Percentiles rank a stretch among this genome's conserved stretches.
Conservation (phyloP, 768 basidiomycete species). For the Naematelia aurantialba region DNA sequence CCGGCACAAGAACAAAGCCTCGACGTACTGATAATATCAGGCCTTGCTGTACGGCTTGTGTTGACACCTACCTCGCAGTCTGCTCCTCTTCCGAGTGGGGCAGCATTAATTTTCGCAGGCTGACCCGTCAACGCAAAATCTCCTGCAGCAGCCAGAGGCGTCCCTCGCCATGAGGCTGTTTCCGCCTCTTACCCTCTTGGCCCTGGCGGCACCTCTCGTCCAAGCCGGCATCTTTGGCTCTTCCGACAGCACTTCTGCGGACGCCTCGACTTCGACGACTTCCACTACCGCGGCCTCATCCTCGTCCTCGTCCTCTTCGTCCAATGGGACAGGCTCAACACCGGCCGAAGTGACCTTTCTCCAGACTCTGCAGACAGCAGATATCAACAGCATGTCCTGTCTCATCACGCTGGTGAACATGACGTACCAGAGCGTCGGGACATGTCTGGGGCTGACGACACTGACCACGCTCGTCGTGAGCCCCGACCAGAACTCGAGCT, state of each 20-base stretch:
- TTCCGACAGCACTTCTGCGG: slow-evolving; percentile 1
- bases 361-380: slow-evolving; percentile 35
- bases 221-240: slow-evolving; percentile 3
- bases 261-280: slow-evolving; percentile 1
- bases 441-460: slow-evolving; percentile 37
- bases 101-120: no score
- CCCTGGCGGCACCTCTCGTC: neutral
- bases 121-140: no score
- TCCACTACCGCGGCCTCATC: slow-evolving; percentile 6
- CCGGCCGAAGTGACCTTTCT: slow-evolving; percentile 32
- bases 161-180: neutral
- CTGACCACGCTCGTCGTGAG: slow-evolving; percentile 33
- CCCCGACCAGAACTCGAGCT: slow-evolving; percentile 18
- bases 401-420: slow-evolving; percentile 48
- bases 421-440: slow-evolving; percentile 37
- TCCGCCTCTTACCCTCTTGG: neutral
- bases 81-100: no score
- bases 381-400: slow-evolving; percentile 40
- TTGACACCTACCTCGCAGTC: no score
- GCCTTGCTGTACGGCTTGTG: no score
- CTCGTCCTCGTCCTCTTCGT: slow-evolving; percentile 8
- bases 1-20: no score
- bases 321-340: slow-evolving; percentile 5
- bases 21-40: no score
- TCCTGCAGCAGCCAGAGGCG: no score